phyloP scores from a whole-genome alignment of 2,329 filamentous ascomycete species.

The Aspergillus sp. region DNA sequence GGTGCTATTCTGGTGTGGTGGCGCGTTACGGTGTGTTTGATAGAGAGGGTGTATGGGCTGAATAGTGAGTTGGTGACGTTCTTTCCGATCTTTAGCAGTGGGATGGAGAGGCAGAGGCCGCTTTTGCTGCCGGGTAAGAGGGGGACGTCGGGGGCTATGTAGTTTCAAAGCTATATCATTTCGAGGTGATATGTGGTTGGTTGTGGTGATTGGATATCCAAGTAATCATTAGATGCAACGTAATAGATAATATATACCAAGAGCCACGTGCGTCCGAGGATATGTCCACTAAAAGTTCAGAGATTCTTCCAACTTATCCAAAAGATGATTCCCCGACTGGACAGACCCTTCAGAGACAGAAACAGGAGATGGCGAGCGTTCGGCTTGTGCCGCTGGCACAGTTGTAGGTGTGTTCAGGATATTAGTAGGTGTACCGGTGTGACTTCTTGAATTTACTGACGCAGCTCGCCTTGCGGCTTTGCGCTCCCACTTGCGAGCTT shows the following conservation, averaged over 20 bases:
- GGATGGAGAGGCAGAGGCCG: not conserved
- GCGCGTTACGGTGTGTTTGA: not conserved
- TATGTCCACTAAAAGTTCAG: constrained; percentile 2
- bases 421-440: not conserved
- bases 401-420: not conserved
- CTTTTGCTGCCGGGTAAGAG: not conserved
- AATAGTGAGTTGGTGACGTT: not conserved
- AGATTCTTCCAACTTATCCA: constrained; percentile 20
- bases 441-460: not conserved
- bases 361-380: constrained; percentile 11
- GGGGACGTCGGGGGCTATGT: not conserved
- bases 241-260: not conserved
- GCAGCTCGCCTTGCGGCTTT: constrained; percentile 2
- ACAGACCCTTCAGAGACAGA: not conserved
- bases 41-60: not conserved
- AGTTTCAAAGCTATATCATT: not conserved
- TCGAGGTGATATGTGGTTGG: not conserved
- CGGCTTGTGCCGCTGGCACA: not conserved
- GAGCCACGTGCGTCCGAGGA: not conserved
- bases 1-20: not conserved
- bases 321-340: constrained; percentile 17
- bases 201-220: not conserved
- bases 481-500: constrained; percentile 14
- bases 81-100: not conserved
- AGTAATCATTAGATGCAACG: not conserved